Evolutionary conservation across 495 filamentous ascomycete genomes (phyloP), one percentile per base, ranked within the genome.

Genomic region (Aspergillus panamensis): DNA sequence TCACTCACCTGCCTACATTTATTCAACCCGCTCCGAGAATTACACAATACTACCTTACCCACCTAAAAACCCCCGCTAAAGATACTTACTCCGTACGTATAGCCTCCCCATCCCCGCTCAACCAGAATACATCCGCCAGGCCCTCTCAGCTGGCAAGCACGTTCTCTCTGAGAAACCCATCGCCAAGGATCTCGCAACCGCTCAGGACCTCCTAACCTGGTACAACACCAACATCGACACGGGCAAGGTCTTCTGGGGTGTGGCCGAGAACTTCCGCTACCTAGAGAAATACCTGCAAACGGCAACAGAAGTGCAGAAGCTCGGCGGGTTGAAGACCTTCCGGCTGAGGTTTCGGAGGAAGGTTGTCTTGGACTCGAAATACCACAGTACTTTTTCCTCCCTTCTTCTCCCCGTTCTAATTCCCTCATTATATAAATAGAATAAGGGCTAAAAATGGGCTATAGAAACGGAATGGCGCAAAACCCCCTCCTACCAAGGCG

Each of bases 111-210:
- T 78, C 35, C 58, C 70, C 8, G 65, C 66, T 10, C 74, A 78
- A 45, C 73, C 70, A 12, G 61, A 63, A 2, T 77, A 70, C 49
- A 76, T 78, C 59, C 60, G 54, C 20, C 62, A 65, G 31, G 73
- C 88, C 5, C 77, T 94, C 0, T 61, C 71, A 0, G 87, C 88
- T 1, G 84, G 87, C 20, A 94, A 94, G 61, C 88, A 91, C 69
- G 90, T 93, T 6, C 71, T 93, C 0, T 85, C 86, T n/a, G 90
- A 95, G 70, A 95, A 94, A 68, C 90, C 90, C 16, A 82, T 93
- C 39, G 88, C 89, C 0, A 79, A 81, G 62, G 83, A 90, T 65
- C 62, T 90, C 17, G 73, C 76, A 3, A 74, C 81, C 0, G 90
- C 86, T 8, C 74, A 76, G 37, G 76, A 84, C 30, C 77, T 94